Conservation (phyloP, 805 yeast species). For the Saturnispora quitensis region DNA sequence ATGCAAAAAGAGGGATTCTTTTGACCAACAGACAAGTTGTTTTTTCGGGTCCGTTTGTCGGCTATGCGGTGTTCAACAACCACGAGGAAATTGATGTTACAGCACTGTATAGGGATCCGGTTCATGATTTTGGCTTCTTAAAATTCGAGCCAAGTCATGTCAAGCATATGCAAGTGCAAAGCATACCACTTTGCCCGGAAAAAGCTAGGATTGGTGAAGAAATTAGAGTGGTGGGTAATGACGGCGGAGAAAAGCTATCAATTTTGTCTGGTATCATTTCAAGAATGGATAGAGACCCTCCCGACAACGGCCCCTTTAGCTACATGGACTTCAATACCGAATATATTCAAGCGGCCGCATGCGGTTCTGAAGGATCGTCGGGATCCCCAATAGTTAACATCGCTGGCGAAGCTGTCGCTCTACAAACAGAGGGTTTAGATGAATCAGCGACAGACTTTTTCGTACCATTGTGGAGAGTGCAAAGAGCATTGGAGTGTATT, state of each 20-base stretch:
- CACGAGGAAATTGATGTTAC: constrained; percentile 86
- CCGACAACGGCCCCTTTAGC: constrained; percentile 80
- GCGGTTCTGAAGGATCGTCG: constrained; percentile 94
- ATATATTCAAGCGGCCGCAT: constrained; percentile 92
- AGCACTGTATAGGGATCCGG: constrained; percentile 87
- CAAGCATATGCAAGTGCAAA: constrained; percentile 64
- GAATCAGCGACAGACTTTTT: constrained; percentile 92
- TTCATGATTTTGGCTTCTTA: constrained; percentile 89
- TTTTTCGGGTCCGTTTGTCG: constrained; percentile 93
- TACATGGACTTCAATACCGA: constrained; percentile 92
- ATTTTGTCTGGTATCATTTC: constrained; percentile 81
- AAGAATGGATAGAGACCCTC: constrained; percentile 86
- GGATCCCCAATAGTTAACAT: constrained; percentile 92
- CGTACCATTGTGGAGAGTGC: constrained; percentile 73
- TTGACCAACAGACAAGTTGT: constrained; percentile 92
- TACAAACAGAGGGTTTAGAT: constrained; percentile 90
- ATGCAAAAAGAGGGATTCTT: constrained; percentile 69
- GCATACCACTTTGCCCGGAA: constrained; percentile 66
- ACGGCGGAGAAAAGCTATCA: constrained; percentile 89
- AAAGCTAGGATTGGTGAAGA: constrained; percentile 87
- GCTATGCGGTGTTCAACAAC: constrained; percentile 86
- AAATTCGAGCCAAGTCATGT: constrained; percentile 63
- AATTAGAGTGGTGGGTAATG: constrained; percentile 91
- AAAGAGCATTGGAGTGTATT: constrained; percentile 69
- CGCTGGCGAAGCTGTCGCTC: constrained; percentile 79